phyloP scores from a whole-genome alignment of 129 eudicot genomes.

The Logfia minima region DNA sequence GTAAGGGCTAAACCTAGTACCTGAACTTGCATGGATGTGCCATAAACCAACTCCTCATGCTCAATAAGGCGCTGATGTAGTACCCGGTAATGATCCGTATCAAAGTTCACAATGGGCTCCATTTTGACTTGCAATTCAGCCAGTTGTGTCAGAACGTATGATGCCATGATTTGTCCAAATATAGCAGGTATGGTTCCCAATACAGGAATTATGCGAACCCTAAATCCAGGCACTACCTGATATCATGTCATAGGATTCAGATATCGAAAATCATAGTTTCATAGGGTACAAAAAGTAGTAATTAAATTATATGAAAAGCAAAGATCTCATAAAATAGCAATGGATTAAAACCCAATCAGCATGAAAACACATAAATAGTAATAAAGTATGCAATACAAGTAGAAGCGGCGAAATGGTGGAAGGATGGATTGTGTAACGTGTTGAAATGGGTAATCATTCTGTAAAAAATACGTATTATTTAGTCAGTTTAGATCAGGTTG shows the following conservation, averaged over 20 bases:
- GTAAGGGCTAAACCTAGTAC: conserved; percentile 35
- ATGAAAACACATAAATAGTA: not conserved
- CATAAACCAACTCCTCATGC: conserved; percentile 83
- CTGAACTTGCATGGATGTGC: conserved; percentile 73
- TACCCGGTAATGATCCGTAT: conserved; percentile 76
- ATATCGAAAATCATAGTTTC: conserved; percentile 14
- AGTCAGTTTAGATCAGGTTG: no score
- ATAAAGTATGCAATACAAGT: not conserved
- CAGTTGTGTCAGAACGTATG: conserved; percentile 75
- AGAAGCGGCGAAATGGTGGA: conserved; percentile 1
- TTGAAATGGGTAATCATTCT: not conserved
- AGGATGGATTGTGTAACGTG: not conserved
- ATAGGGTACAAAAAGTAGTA: not conserved
- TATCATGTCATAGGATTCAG: conserved; percentile 13
- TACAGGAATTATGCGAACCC: conserved; percentile 97
- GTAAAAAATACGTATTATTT: no score
- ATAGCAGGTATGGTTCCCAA: conserved; percentile 95
- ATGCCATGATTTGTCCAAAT: conserved; percentile 98
- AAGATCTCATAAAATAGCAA: not conserved
- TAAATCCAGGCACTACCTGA: conserved; percentile 95
- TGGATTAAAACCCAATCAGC: conserved; percentile 1
- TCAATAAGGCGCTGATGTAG: conserved; percentile 94
- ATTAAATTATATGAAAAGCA: not conserved
- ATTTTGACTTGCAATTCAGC: conserved; percentile 75
- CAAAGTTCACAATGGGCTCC: conserved; percentile 94